Percentiles rank a stretch among this genome's conserved stretches.
Conservation (phyloP, 352 stramenopile species). For the Thalassiosira livingstoniorum region DNA sequence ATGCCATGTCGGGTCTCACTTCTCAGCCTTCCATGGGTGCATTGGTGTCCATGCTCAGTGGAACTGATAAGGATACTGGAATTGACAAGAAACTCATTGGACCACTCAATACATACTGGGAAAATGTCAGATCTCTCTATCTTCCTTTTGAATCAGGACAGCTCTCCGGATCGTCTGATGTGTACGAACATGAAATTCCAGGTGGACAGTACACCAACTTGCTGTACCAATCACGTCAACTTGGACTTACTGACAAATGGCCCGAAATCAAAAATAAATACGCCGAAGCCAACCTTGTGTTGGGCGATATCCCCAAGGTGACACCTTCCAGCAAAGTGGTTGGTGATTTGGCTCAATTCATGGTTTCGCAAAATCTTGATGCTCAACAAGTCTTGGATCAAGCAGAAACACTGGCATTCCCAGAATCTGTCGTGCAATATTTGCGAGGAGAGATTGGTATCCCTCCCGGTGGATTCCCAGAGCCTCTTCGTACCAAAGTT, state of each 20-base stretch:
- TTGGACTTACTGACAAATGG: conserved; percentile 94
- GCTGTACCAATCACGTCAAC: conserved; percentile 95
- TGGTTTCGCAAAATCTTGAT: conserved; percentile 96
- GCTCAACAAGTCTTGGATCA: conserved; percentile 92
- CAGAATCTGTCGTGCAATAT: conserved; percentile 96
- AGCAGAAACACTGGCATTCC: conserved; percentile 95
- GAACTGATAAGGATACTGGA: conserved; percentile 91
- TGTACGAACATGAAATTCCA: conserved; percentile 98
- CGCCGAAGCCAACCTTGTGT: conserved; percentile 92
- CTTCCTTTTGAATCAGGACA: conserved; percentile 97
- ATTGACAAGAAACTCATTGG: conserved; percentile 90
- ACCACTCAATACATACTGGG: conserved; percentile 97
- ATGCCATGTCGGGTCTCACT: conserved; percentile 95
- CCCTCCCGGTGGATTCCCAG: conserved; percentile 95
- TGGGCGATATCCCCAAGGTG: conserved; percentile 98
- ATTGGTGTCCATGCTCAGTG: conserved; percentile 90
- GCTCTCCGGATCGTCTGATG: conserved; percentile 93
- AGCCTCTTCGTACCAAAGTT: conserved; percentile 94
- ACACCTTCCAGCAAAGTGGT: conserved; percentile 98
- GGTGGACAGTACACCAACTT: conserved; percentile 97
- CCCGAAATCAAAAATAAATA: conserved; percentile 95
- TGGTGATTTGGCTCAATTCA: conserved; percentile 97
- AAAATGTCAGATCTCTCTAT: conserved; percentile 95
- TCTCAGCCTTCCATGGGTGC: conserved; percentile 96
- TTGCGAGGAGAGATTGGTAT: conserved; percentile 93